These are phyloP conservation scores for Chenopodium album DNA, from an alignment of 148 eudicot species.

Conservation along the genomic window DNA sequence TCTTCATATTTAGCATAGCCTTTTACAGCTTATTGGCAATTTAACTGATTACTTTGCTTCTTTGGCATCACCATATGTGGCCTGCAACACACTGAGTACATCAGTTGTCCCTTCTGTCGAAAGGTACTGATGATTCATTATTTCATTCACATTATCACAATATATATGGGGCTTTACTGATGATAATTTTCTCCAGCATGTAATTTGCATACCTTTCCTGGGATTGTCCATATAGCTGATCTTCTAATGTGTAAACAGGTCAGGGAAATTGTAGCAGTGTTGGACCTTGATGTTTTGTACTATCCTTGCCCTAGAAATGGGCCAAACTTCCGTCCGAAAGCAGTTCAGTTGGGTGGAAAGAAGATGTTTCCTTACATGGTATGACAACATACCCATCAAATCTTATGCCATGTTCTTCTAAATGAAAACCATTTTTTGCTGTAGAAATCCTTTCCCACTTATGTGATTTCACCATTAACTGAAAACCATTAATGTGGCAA, in stretches of 20 bases:
- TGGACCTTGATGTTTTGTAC: constrained; percentile 88
- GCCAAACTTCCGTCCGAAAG: constrained; percentile 90
- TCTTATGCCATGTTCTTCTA: constrained; percentile 1
- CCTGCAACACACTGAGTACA: constrained; percentile 19
- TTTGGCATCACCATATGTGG: constrained; percentile 17
- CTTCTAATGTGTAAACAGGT: constrained; percentile 48
- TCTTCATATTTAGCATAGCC: constrained; percentile 3
- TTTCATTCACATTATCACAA: too few species aligned
- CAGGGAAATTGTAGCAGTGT: constrained; percentile 78
- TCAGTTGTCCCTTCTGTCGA: constrained; percentile 97
- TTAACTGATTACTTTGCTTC: constrained; percentile 12
- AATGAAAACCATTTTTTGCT: background rate
- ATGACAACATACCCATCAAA: constrained; percentile 18
- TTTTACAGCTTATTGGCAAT: background rate
- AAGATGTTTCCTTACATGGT: constrained; percentile 97
- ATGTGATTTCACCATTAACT: background rate
- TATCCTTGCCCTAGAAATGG: constrained; percentile 97
- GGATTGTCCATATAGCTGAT: constrained; percentile 8
- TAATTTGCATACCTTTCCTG: background rate
- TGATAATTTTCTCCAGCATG: background rate
- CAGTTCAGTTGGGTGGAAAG: constrained; percentile 84
- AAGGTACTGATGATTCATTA: constrained; percentile 54
- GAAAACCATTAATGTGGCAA: background rate
- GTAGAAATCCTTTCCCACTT: background rate
- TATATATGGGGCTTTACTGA: background rate